Base-by-base conservation (phyloP, 1,139 yeast species). In the Debaryomyces robertsiae region DNA sequence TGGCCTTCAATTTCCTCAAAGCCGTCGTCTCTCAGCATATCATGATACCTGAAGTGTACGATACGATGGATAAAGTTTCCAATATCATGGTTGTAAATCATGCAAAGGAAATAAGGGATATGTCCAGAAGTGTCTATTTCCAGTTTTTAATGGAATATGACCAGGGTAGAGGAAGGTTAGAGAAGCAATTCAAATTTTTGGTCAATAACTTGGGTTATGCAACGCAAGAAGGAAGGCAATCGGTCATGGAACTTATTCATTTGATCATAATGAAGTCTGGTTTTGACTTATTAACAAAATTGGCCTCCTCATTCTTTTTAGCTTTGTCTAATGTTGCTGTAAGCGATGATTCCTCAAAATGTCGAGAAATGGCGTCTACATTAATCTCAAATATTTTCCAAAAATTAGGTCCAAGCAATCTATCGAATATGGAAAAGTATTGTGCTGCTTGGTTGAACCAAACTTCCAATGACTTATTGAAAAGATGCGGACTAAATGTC, bases 131-230 rank as follows among this genome's bases (percentile, higher is more conserved):
- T 48, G 82, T 87, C 1, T 94, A 82, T 60, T 86, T 82, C 61
- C 93, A 84, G 55, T 94, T 93, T 54, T 67, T 93, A 54, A 86
- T 91, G 84, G 96, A 90, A 54, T 93, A 88, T 55, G 98, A 95
- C 53, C 98, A 93, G 65, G 91, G 98, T 24, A 78, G 83, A 55
- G 91, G 94, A 4, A 79, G 90, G 49, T 64, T 93, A 40, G 94
- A 87, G 50, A 87, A 84, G 53, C 95, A 88, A 53, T 82, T 91
- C 63, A 82, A 84, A 48, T 83, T 84, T 55, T 72, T 93, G 62
- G 85, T 91, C n/a, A 81, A 80, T 47, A 93, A 94, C 58, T 69
- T 94, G 55, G 76, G 82, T 19, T 94, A 94, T 58, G 93, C 95
- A 10, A 83, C 96, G 4, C 84, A 84, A 46, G 77, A 81, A 33